These are phyloP conservation scores for Wickerhamomyces pijperi DNA, from an alignment of 805 yeast species.

Conservation along the genomic window DNA sequence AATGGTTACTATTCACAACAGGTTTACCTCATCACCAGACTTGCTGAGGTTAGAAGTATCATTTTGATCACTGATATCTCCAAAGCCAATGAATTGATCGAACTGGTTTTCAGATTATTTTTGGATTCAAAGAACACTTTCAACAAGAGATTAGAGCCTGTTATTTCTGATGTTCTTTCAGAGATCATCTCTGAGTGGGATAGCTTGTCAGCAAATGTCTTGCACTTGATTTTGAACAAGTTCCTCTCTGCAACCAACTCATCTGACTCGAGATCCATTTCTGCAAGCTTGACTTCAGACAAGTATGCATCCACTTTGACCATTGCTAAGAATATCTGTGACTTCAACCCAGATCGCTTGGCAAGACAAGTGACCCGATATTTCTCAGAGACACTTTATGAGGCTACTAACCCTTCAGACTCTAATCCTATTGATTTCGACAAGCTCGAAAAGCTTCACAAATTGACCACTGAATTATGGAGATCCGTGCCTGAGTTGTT, in stretches of 20 bases:
- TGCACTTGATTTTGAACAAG: slow-evolving; percentile 55
- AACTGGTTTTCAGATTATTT: slow-evolving; percentile 46
- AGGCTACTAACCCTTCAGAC: slow-evolving; percentile 17
- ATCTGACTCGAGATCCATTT: slow-evolving; percentile 7
- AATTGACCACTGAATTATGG: slow-evolving; percentile 61
- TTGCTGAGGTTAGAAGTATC: slow-evolving; percentile 68
- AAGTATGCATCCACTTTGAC: slow-evolving; percentile 41
- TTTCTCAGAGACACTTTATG: slow-evolving; percentile 66
- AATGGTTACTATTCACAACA: slow-evolving; percentile 55
- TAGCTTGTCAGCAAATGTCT: slow-evolving; percentile 44
- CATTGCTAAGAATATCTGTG: slow-evolving; percentile 58
- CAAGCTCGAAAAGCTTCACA: slow-evolving; percentile 51
- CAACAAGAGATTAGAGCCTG: slow-evolving; percentile 43
- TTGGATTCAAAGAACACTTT: slow-evolving; percentile 42
- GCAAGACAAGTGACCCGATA: slow-evolving; percentile 68
- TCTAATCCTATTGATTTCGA: slow-evolving; percentile 17
- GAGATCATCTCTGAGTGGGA: slow-evolving; percentile 68
- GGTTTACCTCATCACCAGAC: slow-evolving; percentile 49
- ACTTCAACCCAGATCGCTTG: slow-evolving; percentile 58
- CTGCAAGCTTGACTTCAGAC: slow-evolving; percentile 7
- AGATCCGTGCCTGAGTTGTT: slow-evolving; percentile 63
- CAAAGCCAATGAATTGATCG: slow-evolving; percentile 42
- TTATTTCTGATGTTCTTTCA: slow-evolving; percentile 59
- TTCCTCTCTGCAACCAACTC: slow-evolving; percentile 28
- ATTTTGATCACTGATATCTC: slow-evolving; percentile 69